phyloP scores from a whole-genome alignment of 106 monocot species.

The Amphibolis antarctica region DNA sequence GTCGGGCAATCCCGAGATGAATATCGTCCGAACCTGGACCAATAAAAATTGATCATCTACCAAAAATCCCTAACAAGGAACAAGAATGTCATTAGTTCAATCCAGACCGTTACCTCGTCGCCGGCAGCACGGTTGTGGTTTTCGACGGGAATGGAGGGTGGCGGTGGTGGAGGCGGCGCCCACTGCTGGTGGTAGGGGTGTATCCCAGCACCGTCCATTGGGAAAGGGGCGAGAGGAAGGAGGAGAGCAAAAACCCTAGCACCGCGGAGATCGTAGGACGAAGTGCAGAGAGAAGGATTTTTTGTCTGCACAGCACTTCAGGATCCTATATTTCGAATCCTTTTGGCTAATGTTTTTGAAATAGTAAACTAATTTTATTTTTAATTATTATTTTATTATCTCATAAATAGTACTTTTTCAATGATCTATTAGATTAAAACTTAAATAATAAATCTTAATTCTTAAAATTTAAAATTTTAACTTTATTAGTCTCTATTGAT shows the following conservation, averaged over 20 bases:
- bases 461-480: no score
- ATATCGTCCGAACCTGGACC: conserved; percentile 72
- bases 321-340: no score
- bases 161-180: conserved; percentile 30
- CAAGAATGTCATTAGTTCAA: not conserved
- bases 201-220: conserved; percentile 63
- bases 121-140: conserved; percentile 23
- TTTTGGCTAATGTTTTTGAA: no score
- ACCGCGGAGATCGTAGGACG: not conserved
- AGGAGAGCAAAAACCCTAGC: conserved; percentile 3
- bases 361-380: no score
- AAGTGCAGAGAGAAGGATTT: not conserved
- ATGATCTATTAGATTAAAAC: no score
- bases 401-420: no score
- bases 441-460: no score
- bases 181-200: conserved; percentile 74
- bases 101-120: conserved; percentile 21
- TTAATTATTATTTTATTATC: no score
- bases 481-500: no score
- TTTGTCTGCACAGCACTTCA: no score
- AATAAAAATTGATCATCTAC: not conserved
- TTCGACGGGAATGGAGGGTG: conserved; percentile 33
- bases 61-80: not conserved
- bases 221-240: no score
- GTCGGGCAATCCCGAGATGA: conserved; percentile 73